Evolutionary conservation across 2,329 filamentous ascomycete genomes (phyloP).

Genomic region (Bisporella sp.): DNA sequence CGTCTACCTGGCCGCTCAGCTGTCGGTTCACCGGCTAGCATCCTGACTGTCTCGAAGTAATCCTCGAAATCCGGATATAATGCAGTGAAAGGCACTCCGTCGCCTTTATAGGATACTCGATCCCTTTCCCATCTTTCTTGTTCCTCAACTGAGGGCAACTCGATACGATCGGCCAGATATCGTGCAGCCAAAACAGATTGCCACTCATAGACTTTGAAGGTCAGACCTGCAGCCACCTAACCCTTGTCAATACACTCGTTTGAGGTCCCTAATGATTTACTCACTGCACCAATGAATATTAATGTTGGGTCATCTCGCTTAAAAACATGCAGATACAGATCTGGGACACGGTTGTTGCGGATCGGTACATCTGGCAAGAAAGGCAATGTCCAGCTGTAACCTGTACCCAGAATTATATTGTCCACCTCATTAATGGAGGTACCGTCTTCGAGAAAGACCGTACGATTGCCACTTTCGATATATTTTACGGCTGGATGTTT

Average conservation of each 20-base stretch:
- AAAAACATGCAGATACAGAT: slow-evolving; percentile 49
- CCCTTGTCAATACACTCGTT: neutral
- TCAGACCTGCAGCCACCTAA: slow-evolving; percentile 41
- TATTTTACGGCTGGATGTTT: slow-evolving; percentile 37
- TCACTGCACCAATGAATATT: slow-evolving; percentile 48
- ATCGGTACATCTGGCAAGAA: slow-evolving; percentile 43
- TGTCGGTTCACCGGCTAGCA: slow-evolving; percentile 36
- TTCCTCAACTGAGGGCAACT: slow-evolving; percentile 38
- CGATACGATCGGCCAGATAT: slow-evolving; percentile 44
- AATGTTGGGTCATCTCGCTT: slow-evolving; percentile 45
- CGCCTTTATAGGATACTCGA: slow-evolving; percentile 42
- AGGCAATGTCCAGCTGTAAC: slow-evolving; percentile 54
- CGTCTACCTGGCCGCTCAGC: slow-evolving; percentile 16
- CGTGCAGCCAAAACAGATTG: slow-evolving; percentile 55
- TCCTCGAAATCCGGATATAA: slow-evolving; percentile 51
- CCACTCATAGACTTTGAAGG: slow-evolving; percentile 62
- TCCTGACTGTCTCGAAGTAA: slow-evolving; percentile 50
- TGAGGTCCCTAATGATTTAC: neutral
- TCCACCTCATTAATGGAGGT: slow-evolving; percentile 45
- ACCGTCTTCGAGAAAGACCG: slow-evolving; percentile 49
- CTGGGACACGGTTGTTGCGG: slow-evolving; percentile 44
- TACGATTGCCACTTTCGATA: slow-evolving; percentile 27
- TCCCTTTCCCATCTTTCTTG: slow-evolving; percentile 49
- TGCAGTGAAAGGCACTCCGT: slow-evolving; percentile 45
- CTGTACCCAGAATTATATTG: slow-evolving; percentile 56